Conservation (phyloP, 345 rosid genomes). For the Linum usitatissimum region DNA sequence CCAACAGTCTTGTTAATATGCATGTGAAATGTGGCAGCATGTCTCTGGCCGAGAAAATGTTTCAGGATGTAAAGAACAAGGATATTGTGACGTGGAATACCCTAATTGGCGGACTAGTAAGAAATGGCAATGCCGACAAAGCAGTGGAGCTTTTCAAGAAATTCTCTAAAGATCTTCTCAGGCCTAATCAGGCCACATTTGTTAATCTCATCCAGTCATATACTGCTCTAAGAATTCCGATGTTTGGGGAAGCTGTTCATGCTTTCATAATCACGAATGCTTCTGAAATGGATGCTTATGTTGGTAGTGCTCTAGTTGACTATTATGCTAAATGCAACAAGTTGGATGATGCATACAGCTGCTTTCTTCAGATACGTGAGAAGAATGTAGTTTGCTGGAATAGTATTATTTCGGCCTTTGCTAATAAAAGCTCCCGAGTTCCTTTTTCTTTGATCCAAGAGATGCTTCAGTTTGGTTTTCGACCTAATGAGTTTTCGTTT, state of each 20-base stretch:
- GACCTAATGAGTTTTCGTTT: conserved; percentile 65
- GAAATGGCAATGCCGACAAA: conserved; percentile 29
- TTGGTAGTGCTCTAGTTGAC: conserved; percentile 64
- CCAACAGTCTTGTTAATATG: conserved; percentile 48
- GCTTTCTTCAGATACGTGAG: conserved; percentile 41
- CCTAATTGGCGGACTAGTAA: conserved; percentile 42
- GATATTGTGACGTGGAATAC: conserved; percentile 78
- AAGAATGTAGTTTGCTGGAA: conserved; percentile 81
- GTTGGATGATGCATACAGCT: conserved; percentile 40
- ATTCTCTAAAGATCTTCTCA: conserved; percentile 32
- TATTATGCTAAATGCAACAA: conserved; percentile 56
- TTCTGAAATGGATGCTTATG: conserved; percentile 34
- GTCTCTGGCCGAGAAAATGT: conserved; percentile 35
- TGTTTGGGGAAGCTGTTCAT: conserved; percentile 49
- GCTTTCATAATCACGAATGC: conserved; percentile 35
- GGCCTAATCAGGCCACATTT: conserved; percentile 47
- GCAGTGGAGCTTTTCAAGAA: conserved; percentile 36
- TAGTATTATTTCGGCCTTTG: conserved; percentile 58
- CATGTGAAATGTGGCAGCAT: conserved; percentile 45
- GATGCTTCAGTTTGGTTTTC: conserved; percentile 49
- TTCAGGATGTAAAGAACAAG: conserved; percentile 25
- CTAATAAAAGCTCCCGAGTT: conserved; percentile 26
- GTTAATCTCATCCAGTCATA: conserved; percentile 39
- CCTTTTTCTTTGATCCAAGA: conserved; percentile 33
- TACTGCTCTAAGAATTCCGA: conserved; percentile 22